Base-by-base conservation (phyloP, 805 yeast genomes). In the Saccharomycopsis selenospora region DNA sequence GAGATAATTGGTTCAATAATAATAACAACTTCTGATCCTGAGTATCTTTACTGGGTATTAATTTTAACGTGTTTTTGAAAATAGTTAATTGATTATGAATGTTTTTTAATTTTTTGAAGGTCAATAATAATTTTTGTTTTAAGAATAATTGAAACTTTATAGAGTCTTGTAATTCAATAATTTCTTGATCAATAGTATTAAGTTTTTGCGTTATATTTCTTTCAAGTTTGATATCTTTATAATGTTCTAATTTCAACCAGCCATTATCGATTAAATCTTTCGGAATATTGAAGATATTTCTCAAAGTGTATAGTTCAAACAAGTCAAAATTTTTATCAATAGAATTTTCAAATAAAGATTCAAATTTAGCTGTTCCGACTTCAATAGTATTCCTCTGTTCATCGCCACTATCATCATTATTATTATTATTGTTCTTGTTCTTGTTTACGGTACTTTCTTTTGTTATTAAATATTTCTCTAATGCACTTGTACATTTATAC, bases 321-420 rank as follows among this genome's bases (percentile, higher is more conserved):
- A 82, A 82, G 62, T 90, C 97, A 61, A 87, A 89, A 60, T 85
- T 85, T 56, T 73, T 73, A 64, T 89, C 95, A 8, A 89, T 83
- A 0, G 81, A 73, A 52, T 78, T 75, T 59, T 85, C 95, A 48
- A 90, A 59, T 22, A 85, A 62, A 0, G 89, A 78, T 57, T 89
- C 96, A 38, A 89, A 65, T 59, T 82, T 79, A 0, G 88, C 93
- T 0, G 91, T 80, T 0, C 96, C 96, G n/a, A 75, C 58, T 52
- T 76, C 77, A 2, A 88, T 79, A 53, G 85, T 95, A 20, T 68
- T 70, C n/a, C 61, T 52, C 23, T 59, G 61, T 8, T 50, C 57
- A 2, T 56, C 61, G 27, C 60, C 59, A 52, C 59, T 57, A 20
- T 60, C 61, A 36, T 58, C 59, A 43, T 58, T 63, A 29, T 61